Evolutionary conservation across 1,139 yeast species (phyloP).

Genomic region (Zygoascus hellenicus): DNA sequence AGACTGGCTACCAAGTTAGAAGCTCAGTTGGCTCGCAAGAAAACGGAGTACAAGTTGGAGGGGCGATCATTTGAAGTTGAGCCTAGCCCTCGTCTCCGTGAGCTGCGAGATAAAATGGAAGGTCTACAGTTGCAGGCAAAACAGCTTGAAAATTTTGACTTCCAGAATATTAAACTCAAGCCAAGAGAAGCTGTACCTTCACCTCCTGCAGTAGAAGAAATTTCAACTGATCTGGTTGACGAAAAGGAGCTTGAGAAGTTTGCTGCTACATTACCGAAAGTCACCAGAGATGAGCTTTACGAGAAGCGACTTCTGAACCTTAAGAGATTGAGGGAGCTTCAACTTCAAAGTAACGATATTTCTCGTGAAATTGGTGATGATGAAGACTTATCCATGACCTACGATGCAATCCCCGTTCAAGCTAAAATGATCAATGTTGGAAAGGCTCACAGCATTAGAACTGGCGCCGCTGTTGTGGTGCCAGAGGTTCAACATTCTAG

Average conservation of each 20-base stretch:
- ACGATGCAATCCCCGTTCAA: constrained; percentile 6
- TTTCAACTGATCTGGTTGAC: neutral
- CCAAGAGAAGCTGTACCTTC: neutral
- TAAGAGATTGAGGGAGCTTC: constrained; percentile 29
- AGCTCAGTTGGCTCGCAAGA: constrained; percentile 55
- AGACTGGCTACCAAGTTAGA: constrained; percentile 43
- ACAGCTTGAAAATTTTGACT: constrained; percentile 80
- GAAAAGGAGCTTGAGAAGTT: constrained; percentile 13
- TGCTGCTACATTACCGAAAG: constrained; percentile 14
- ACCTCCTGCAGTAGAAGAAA: neutral
- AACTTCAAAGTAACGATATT: constrained; percentile 31
- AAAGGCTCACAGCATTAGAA: constrained; percentile 4
- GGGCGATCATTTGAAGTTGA: constrained; percentile 52
- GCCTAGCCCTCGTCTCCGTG: constrained; percentile 71
- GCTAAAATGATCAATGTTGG: constrained; percentile 8
- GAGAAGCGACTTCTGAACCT: constrained; percentile 25
- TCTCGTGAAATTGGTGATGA: constrained; percentile 20
- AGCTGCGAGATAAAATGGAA: constrained; percentile 79
- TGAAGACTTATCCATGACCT: constrained; percentile 7
- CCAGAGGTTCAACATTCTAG: neutral
- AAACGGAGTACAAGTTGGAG: constrained; percentile 51
- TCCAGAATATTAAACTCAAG: constrained; percentile 40
- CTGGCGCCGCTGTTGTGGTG: constrained; percentile 2
- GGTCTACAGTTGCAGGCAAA: constrained; percentile 79
- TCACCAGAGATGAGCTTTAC: constrained; percentile 23